Conservation (phyloP, 2,329 filamentous ascomycete species). For the Scedosporium aurantiacum region DNA sequence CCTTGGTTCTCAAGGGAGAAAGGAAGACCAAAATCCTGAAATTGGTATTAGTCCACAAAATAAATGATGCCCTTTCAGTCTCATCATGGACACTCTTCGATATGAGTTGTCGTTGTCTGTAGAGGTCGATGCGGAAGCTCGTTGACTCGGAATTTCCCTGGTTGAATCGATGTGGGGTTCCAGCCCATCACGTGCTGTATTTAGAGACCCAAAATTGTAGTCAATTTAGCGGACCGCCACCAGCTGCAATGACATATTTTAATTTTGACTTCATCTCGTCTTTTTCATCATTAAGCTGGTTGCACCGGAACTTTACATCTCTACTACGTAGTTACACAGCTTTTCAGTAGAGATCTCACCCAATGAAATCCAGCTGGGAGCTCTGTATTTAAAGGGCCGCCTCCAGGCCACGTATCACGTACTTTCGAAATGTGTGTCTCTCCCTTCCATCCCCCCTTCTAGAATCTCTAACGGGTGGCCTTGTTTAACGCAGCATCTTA, state of each 20-base stretch:
- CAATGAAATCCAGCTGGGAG: neutral
- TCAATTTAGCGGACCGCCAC: neutral
- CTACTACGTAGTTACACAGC: neutral
- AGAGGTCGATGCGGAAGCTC: neutral
- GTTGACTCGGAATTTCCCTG: neutral
- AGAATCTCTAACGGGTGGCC: neutral
- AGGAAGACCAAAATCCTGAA: no score
- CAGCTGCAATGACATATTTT: neutral
- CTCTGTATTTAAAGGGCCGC: no score
- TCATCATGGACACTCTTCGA: neutral
- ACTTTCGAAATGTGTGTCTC: no score
- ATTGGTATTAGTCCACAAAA: no score
- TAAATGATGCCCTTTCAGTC: neutral
- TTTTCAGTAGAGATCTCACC: neutral
- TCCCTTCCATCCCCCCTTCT: neutral
- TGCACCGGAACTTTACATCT: neutral
- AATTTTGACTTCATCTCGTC: neutral
- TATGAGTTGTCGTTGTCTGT: neutral
- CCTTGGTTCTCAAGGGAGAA: neutral
- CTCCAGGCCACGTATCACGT: no score
- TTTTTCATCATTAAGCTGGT: neutral
- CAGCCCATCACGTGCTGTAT: neutral
- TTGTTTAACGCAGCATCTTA: no score
- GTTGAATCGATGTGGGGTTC: neutral
- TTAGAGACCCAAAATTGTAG: neutral